phyloP scores from a whole-genome alignment of 2,329 filamentous ascomycete species.

The Beauveria sp. region DNA sequence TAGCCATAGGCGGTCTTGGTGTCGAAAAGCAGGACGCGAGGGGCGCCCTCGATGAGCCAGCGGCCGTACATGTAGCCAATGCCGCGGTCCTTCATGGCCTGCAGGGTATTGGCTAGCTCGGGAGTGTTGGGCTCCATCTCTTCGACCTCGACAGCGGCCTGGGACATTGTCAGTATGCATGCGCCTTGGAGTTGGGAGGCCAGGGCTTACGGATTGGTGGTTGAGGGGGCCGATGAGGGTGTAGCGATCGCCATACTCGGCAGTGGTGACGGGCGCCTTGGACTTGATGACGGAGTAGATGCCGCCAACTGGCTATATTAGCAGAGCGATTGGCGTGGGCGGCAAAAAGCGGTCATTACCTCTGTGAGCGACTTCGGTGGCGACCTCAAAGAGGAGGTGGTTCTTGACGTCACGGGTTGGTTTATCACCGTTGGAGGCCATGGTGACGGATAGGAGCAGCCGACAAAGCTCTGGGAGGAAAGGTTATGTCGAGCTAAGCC shows the following conservation, averaged over 20 bases:
- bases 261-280: conserved; percentile 93
- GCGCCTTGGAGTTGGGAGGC: not conserved
- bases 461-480: not conserved
- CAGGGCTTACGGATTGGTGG: conserved; percentile 65
- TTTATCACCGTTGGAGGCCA: conserved; percentile 40
- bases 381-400: conserved; percentile 92
- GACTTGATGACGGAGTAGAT: conserved; percentile 99
- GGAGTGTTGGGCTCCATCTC: conserved; percentile 77
- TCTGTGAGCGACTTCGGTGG: conserved; percentile 95
- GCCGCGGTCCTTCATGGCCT: conserved; percentile 87
- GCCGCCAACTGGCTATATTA: conserved; percentile 63
- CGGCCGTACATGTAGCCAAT: conserved; percentile 86
- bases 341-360: conserved; percentile 40
- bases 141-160: conserved; percentile 98
- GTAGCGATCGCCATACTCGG: conserved; percentile 97
- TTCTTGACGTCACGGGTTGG: conserved; percentile 73
- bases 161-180: not conserved
- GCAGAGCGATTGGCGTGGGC: not conserved
- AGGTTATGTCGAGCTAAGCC: no score
- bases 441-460: conserved; percentile 20
- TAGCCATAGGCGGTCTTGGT: conserved; percentile 88
- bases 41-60: conserved; percentile 96
- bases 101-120: conserved; percentile 73
- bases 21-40: conserved; percentile 87
- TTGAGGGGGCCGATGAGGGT: conserved; percentile 93